Evolutionary conservation across 1,284 basidiomycete genomes (phyloP), one percentile per base, ranked within the genome.

Genomic region (Pascua sp.): DNA sequence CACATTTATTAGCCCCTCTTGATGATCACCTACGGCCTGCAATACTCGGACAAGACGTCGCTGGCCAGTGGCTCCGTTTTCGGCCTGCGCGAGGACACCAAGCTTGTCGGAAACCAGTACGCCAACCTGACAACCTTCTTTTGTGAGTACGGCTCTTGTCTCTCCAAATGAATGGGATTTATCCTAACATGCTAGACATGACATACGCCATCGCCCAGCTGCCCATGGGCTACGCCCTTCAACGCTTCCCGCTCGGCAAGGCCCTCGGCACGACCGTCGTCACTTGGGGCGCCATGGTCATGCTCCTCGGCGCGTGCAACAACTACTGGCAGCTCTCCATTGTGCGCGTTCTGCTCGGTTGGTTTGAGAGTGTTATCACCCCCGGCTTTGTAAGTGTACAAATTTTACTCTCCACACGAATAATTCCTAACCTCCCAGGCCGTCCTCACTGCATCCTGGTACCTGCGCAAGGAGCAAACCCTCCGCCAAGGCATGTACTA

Each of bases 371-470:
- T 4, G 62, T 63, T 49, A 52, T 71, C 55, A 68, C 66, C 1
- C 69, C 69, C 32, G 66, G 65, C 36, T 71, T 71, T 54, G 57
- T 32, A 32, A 32, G 24, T 32, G 4, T 32, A 4, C 4, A 32
- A n/a, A n/a, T n/a, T 32, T 32, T 32, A 32, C 7, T 32, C n/a
- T n/a, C n/a, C n/a, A n/a, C n/a, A n/a, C n/a, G n/a, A n/a, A 32
- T 4, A 32, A 32, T 32, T 32, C 24, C 24, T 32, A 32, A 32
- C 24, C n/a, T 32, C 24, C 24, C 24, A 32, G 12, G 60, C 65
- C 18, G 48, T 69, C 38, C 59, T 69, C 44, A 61, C 66, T 17
- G 49, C 65, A 8, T 66, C 67, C 2, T 70, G 69, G 69, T 71
- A 69, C 55, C 65, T 68, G 36, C 55, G 66, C 2, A 46, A 46